Evolutionary conservation across 2,329 filamentous ascomycete species (phyloP).

Genomic region (Exophiala oligosperma): DNA sequence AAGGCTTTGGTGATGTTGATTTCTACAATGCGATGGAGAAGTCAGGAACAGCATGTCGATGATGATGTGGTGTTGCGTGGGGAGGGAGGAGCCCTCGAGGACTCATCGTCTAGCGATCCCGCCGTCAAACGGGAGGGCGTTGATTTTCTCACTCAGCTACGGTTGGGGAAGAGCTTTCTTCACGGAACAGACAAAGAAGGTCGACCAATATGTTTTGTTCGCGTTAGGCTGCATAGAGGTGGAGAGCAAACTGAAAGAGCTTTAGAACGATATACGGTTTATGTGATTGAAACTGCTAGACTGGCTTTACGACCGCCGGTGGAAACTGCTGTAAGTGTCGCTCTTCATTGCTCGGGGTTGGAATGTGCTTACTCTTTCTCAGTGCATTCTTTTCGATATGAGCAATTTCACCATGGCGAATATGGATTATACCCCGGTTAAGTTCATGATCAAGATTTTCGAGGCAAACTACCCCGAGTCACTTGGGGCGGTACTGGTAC

Average conservation of each 20-base stretch:
- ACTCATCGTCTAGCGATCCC: constrained; percentile 60
- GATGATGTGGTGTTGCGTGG: constrained; percentile 79
- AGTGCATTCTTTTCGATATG: constrained; percentile 97
- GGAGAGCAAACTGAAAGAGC: constrained; percentile 80
- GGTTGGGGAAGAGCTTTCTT: constrained; percentile 89
- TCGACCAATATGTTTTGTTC: constrained; percentile 81
- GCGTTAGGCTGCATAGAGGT: constrained; percentile 76
- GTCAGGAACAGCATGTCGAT: constrained; percentile 81
- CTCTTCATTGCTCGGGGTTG: background rate
- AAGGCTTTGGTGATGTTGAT: constrained; percentile 93
- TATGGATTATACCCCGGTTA: constrained; percentile 97
- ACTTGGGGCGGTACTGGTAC: constrained; percentile 83
- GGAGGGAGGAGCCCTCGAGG: constrained; percentile 65
- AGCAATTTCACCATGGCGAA: constrained; percentile 90
- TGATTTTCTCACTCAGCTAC: constrained; percentile 80
- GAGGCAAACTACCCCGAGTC: constrained; percentile 98
- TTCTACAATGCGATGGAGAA: constrained; percentile 89
- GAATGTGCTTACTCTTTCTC: constrained; percentile 2
- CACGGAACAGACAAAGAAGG: constrained; percentile 84
- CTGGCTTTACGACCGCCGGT: constrained; percentile 76
- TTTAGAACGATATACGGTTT: constrained; percentile 88
- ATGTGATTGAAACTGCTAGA: constrained; percentile 89
- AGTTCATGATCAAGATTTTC: constrained; percentile 99
- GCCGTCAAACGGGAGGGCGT: constrained; percentile 66
- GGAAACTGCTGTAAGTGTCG: constrained; percentile 79